Evolutionary conservation across 352 stramenopile species (phyloP).

Genomic region (Pythium vanterpoolii): DNA sequence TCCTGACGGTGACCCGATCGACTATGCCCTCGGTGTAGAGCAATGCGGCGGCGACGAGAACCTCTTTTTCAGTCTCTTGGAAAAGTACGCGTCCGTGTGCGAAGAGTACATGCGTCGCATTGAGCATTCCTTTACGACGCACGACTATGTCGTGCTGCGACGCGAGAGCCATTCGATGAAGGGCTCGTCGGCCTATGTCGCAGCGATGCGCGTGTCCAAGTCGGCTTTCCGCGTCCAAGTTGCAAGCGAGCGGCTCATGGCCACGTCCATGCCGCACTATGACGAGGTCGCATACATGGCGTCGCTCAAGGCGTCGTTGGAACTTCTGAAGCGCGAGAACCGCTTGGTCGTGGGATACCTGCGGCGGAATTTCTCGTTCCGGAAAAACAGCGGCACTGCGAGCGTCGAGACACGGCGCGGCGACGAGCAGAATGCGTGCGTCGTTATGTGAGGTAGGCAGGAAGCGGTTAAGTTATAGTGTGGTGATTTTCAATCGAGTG

Average conservation of each 20-base stretch:
- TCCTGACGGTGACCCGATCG: conserved; percentile 70
- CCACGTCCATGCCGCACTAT: conserved; percentile 29
- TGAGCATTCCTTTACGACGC: conserved; percentile 45
- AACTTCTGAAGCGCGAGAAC: conserved; percentile 42
- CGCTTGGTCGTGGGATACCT: conserved; percentile 72
- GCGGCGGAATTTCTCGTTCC: conserved; percentile 81
- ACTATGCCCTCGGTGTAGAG: conserved; percentile 77
- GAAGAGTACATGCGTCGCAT: conserved; percentile 80
- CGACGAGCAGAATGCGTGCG: conserved; percentile 57
- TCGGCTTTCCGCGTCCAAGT: conserved; percentile 77
- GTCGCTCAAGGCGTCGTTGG: conserved; percentile 40
- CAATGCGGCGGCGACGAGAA: conserved; percentile 81
- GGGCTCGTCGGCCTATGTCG: conserved; percentile 83
- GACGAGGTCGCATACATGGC: conserved; percentile 24
- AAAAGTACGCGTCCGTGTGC: conserved; percentile 71
- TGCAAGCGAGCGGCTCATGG: conserved; percentile 75
- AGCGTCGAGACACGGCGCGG: conserved; percentile 27
- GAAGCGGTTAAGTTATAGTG: conserved; percentile 13
- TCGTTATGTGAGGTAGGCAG: conserved; percentile 48
- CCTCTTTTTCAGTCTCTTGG: conserved; percentile 77
- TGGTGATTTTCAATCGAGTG: conserved; percentile 16
- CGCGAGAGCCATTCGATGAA: conserved; percentile 85
- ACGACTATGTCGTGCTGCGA: conserved; percentile 62
- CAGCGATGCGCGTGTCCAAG: conserved; percentile 80
- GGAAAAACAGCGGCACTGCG: conserved; percentile 26